These are phyloP conservation scores for Cicer yamashitae DNA, from an alignment of 306 rosid genomes.

Conservation along the genomic window DNA sequence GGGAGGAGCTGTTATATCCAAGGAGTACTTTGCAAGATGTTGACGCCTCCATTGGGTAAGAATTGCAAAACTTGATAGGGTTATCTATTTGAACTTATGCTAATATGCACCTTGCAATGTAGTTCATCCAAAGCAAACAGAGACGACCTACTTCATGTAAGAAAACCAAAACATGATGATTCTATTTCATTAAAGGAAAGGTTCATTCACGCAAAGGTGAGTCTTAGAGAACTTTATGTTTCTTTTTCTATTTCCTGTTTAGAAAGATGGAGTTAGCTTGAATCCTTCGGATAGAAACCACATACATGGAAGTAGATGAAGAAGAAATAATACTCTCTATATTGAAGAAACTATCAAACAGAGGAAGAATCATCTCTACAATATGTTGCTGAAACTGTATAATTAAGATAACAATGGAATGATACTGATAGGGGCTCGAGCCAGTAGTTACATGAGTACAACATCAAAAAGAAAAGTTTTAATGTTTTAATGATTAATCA, in stretches of 20 bases:
- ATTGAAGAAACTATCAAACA: background rate
- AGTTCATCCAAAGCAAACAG: conserved; percentile 58
- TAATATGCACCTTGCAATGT: conserved; percentile 44
- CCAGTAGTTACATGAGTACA: background rate
- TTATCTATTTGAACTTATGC: conserved; percentile 35
- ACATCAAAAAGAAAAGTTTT: background rate
- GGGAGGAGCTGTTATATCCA: conserved; percentile 75
- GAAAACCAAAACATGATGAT: conserved; percentile 70
- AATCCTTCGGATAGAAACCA: conserved; percentile 25
- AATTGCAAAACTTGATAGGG: conserved; percentile 33
- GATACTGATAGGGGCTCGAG: background rate
- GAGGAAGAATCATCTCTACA: background rate
- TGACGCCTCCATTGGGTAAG: conserved; percentile 57
- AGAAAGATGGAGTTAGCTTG: conserved; percentile 20
- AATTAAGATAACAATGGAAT: background rate
- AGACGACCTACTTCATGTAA: conserved; percentile 45
- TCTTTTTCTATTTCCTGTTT: conserved; percentile 22
- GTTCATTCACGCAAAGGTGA: conserved; percentile 81
- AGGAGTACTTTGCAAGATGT: conserved; percentile 48
- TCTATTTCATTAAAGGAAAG: conserved; percentile 68
- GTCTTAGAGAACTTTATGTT: conserved; percentile 27
- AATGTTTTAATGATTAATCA: background rate
- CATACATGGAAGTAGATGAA: background rate
- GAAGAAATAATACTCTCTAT: conserved; percentile 8
- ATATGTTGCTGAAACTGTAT: background rate